Conservation (phyloP, 2,329 filamentous ascomycete genomes). For the Pestalotiopsis sp. region DNA sequence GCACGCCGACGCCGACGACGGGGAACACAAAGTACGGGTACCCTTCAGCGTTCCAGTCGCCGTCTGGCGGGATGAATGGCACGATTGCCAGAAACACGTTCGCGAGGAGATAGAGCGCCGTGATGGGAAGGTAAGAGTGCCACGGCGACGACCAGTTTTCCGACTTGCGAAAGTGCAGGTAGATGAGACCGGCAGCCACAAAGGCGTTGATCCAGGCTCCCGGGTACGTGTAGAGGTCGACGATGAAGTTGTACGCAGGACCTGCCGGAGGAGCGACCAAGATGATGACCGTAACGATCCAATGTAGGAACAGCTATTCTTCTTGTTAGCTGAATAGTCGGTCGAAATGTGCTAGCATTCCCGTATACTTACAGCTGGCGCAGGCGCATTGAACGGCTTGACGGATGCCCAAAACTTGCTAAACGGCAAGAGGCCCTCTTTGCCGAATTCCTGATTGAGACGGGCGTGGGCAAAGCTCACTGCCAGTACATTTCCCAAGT, state of each 20-base stretch:
- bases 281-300: slow-evolving; percentile 65
- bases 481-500: slow-evolving; percentile 64
- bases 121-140: slow-evolving; percentile 51
- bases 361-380: slow-evolving; percentile 45
- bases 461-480: slow-evolving; percentile 62
- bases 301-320: slow-evolving; percentile 61
- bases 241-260: slow-evolving; percentile 69
- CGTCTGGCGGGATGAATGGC: slow-evolving; percentile 57
- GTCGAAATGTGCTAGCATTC: neutral
- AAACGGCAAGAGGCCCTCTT: slow-evolving; percentile 69
- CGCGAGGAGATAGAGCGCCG: slow-evolving; percentile 49
- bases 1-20: slow-evolving; percentile 53
- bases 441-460: slow-evolving; percentile 67
- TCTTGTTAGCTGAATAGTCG: slow-evolving; percentile 1
- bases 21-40: slow-evolving; percentile 62
- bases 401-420: slow-evolving; percentile 71
- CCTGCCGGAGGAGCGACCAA: slow-evolving; percentile 69
- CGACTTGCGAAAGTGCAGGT: slow-evolving; percentile 50
- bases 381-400: slow-evolving; percentile 67
- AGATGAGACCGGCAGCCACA: slow-evolving; percentile 53
- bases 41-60: slow-evolving; percentile 47
- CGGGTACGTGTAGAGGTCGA: slow-evolving; percentile 58
- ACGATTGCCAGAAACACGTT: slow-evolving; percentile 56
- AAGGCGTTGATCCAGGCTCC: slow-evolving; percentile 57
- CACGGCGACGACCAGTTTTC: slow-evolving; percentile 58